Evolutionary conservation across 768 basidiomycete genomes (phyloP), one percentile per base, ranked within the genome.

Genomic region (Glaciozyma martinii): DNA sequence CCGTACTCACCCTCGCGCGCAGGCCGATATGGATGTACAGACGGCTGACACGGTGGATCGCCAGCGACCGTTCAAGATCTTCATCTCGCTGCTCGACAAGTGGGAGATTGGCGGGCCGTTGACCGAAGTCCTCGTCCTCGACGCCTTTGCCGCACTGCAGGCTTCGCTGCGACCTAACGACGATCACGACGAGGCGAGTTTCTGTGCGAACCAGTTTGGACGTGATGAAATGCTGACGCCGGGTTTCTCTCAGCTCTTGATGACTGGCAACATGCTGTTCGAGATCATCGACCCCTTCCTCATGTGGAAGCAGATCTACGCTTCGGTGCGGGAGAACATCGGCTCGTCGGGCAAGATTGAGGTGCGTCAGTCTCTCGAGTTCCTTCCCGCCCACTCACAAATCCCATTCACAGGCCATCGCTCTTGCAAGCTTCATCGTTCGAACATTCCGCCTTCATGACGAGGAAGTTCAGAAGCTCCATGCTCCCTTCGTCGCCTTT

Each of bases 41-140:
- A n/a, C 82, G 57, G 84, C 85, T 63, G 90, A 90, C 69, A 80
- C 86, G 1, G 85, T 86, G 66, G 87, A 88, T 5, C 54, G 66
- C 9, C 72, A 72, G 55, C 80, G 89, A 30, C 90, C 95, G 0
- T 98, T 92, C 82, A 94, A 93, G 77, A 88, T 98, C 42, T 93
- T 95, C 76, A 86, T 98, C 29, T 93, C 91, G 2, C 76, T 98
- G 23, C 79, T 97, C 70, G 95, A 99, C 76, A 95, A 95, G 76
- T 97, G 90, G 89, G 95, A 98, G 75, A 86, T 98, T 53, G 94
- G 94, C 7, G 83, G 82, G 12, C 80, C 82, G 0, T 76, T 99
- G 32, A 91, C 91, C 0, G 86, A 90, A 47, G 80, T 79, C 9
- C 78, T 97, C 59, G 83, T 89, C 16, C 84, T 88, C 71, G 89